These are phyloP conservation scores for Trichosporon coremiiforme DNA, from an alignment of 1,284 basidiomycete genomes.

Conservation along the genomic window DNA sequence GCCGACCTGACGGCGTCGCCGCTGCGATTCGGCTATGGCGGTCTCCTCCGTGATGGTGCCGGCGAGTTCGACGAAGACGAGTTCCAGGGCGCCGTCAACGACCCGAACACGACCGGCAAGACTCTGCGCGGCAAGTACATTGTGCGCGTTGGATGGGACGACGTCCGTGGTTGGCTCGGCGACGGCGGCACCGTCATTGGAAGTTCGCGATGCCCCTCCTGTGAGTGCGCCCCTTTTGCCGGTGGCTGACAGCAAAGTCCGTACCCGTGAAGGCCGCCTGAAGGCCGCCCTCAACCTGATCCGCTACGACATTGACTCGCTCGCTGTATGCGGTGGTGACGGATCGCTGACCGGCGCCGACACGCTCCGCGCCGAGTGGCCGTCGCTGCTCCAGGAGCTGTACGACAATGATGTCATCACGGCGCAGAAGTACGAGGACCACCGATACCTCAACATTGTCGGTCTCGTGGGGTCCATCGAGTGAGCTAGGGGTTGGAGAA, in stretches of 20 bases:
- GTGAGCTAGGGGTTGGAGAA: constrained; percentile 35
- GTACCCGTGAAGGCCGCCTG: constrained; percentile 81
- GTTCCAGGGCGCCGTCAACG: constrained; percentile 57
- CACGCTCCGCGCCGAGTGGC: constrained; percentile 92
- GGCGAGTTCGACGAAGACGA: constrained; percentile 63
- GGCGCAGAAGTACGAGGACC: constrained; percentile 67
- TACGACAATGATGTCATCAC: constrained; percentile 70
- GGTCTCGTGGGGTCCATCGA: constrained; percentile 98
- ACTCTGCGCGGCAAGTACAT: constrained; percentile 90
- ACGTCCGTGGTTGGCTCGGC: constrained; percentile 92
- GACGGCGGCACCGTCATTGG: constrained; percentile 97
- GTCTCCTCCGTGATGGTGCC: constrained; percentile 84
- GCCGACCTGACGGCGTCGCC: constrained; percentile 48
- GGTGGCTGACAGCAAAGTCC: constrained; percentile 58
- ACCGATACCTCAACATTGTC: constrained; percentile 89
- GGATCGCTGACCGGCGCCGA: constrained; percentile 96
- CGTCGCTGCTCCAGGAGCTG: constrained; percentile 72
- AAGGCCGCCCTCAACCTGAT: constrained; percentile 88
- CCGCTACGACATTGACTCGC: constrained; percentile 92
- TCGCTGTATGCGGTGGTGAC: constrained; percentile 96
- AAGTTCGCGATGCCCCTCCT: constrained; percentile 84
- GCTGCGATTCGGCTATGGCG: constrained; percentile 87
- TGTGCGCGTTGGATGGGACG: constrained; percentile 96
- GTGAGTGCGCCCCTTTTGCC: constrained; percentile 36
- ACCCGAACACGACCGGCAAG: constrained; percentile 45